Conservation (phyloP, 2,329 filamentous ascomycete genomes). For the Apiospora saccharicola region DNA sequence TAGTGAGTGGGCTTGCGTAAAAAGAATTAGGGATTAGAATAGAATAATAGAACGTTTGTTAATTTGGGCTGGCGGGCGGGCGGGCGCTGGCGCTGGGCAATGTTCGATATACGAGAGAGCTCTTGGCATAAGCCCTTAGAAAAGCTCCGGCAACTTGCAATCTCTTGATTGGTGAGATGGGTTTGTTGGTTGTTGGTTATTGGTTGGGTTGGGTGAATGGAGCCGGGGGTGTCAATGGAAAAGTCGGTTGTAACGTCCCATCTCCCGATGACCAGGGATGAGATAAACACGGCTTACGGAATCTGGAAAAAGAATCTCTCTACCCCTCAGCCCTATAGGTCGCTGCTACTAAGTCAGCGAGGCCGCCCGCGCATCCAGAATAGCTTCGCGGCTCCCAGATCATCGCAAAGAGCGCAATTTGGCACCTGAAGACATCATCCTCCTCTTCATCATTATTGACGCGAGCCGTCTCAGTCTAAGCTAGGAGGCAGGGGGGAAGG, state of each 20-base stretch:
- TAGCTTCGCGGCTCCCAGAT: neutral
- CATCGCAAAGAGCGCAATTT: neutral
- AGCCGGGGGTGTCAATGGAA: neutral
- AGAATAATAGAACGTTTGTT: neutral
- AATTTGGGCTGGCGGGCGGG: neutral
- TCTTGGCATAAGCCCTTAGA: constrained; percentile 10
- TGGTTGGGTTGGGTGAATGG: neutral
- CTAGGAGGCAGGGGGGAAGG: neutral
- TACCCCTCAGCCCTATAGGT: neutral
- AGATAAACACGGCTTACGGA: constrained; percentile 8
- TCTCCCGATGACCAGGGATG: constrained; percentile 7
- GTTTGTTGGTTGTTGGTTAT: neutral
- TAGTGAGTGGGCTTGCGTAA: neutral
- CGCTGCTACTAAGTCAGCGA: neutral
- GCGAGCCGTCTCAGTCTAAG: neutral
- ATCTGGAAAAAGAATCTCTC: neutral
- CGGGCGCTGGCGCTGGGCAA: neutral
- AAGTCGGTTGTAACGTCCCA: neutral
- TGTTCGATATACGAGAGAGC: neutral
- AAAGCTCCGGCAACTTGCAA: neutral
- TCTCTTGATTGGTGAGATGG: neutral
- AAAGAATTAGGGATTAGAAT: neutral
- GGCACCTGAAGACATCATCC: neutral
- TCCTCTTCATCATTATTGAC: neutral
- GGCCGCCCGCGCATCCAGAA: neutral